phyloP scores from a whole-genome alignment of 306 rosid species.

The Begonia fuchsioides region DNA sequence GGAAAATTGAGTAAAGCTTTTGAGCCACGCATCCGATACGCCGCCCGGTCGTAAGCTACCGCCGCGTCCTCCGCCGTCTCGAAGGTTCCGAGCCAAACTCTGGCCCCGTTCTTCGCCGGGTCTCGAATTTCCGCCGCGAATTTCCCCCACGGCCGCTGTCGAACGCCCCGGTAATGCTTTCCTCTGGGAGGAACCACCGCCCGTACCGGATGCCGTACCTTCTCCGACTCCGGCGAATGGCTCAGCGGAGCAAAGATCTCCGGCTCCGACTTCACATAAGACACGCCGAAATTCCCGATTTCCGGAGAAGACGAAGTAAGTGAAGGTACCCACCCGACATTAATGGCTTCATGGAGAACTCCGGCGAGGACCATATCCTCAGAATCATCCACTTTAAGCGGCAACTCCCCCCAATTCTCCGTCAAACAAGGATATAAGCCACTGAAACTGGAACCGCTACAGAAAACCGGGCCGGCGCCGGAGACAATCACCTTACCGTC shows the following conservation, averaged over 20 bases:
- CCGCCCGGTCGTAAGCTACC: constrained; percentile 53
- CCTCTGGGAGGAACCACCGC: constrained; percentile 27
- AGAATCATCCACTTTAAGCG: constrained; percentile 58
- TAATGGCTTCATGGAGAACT: constrained; percentile 51
- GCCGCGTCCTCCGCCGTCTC: constrained; percentile 65
- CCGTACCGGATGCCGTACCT: background rate
- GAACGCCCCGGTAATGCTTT: constrained; percentile 54
- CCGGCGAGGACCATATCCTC: constrained; percentile 75
- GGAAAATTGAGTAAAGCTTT: constrained; percentile 49
- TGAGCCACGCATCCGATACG: constrained; percentile 54
- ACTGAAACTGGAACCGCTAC: constrained; percentile 50
- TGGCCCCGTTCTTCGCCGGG: constrained; percentile 50
- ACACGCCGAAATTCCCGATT: constrained; percentile 4
- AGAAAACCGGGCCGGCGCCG: constrained; percentile 3
- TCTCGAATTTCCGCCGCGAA: constrained; percentile 68
- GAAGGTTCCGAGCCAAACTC: constrained; percentile 61
- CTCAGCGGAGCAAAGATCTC: constrained; percentile 8
- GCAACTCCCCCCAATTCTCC: constrained; percentile 49
- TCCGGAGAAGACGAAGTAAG: constrained; percentile 19
- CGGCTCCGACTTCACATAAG: constrained; percentile 24
- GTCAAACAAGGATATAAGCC: constrained; percentile 57
- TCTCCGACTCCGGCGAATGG: constrained; percentile 1
- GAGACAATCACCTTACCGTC: constrained; percentile 6
- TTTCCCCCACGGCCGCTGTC: constrained; percentile 65
- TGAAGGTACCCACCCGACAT: constrained; percentile 70